Evolutionary conservation across 1,139 yeast species (phyloP).

Genomic region (Scheffersomyces titani): DNA sequence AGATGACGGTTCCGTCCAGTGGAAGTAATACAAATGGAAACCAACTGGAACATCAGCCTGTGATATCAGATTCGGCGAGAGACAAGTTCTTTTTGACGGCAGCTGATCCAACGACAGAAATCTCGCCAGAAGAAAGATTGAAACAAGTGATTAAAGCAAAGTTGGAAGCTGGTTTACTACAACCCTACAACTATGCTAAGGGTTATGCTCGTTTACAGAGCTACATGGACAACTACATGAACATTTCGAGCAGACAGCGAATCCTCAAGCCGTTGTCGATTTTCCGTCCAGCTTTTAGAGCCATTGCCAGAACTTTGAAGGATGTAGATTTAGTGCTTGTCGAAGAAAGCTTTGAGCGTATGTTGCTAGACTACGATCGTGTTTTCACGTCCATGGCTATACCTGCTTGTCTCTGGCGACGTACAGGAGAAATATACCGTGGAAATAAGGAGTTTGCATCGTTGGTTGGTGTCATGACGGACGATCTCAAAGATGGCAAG

Average conservation of each 20-base stretch:
- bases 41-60: slow-evolving; percentile 37
- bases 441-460: slow-evolving; percentile 98
- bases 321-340: slow-evolving; percentile 91
- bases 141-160: slow-evolving; percentile 96
- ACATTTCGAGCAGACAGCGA: slow-evolving; percentile 79
- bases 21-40: slow-evolving; percentile 1
- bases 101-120: slow-evolving; percentile 94
- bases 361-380: slow-evolving; percentile 90
- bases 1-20: slow-evolving; percentile 1
- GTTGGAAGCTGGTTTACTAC: slow-evolving; percentile 87
- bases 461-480: slow-evolving; percentile 87
- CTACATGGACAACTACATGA: slow-evolving; percentile 94
- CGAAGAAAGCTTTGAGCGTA: slow-evolving; percentile 92
- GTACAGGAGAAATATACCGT: slow-evolving; percentile 94
- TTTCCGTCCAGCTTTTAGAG: slow-evolving; percentile 91
- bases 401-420: slow-evolving; percentile 96
- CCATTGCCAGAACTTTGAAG: slow-evolving; percentile 85
- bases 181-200: slow-evolving; percentile 91
- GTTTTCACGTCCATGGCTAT: slow-evolving; percentile 97
- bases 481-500: slow-evolving; percentile 89
- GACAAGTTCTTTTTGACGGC: slow-evolving; percentile 95
- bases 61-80: slow-evolving; percentile 75
- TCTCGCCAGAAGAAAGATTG: slow-evolving; percentile 90
- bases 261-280: slow-evolving; percentile 83
- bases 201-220: slow-evolving; percentile 89